phyloP scores from a whole-genome alignment of 306 rosid genomes.

The Vigna trinervia region DNA sequence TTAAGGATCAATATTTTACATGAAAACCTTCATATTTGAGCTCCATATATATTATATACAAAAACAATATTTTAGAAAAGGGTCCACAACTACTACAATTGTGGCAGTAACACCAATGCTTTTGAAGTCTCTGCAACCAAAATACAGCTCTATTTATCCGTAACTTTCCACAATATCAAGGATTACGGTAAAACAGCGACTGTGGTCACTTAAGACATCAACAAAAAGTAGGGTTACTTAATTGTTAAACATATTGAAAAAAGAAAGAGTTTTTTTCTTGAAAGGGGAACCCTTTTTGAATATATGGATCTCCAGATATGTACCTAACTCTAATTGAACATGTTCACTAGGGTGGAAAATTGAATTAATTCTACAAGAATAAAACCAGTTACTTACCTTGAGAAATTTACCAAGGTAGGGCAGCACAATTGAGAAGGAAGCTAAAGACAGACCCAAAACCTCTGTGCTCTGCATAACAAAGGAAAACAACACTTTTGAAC shows the following conservation, averaged over 20 bases:
- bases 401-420: slow-evolving; percentile 90
- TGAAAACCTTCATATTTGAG: slow-evolving; percentile 29
- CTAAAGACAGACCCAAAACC: slow-evolving; percentile 82
- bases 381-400: slow-evolving; percentile 57
- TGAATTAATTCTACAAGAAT: background rate
- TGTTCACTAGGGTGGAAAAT: background rate
- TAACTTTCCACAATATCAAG: background rate
- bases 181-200: background rate
- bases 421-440: slow-evolving; percentile 72
- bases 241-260: background rate
- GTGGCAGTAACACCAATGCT: background rate
- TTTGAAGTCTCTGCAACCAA: background rate
- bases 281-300: background rate
- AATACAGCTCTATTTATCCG: background rate
- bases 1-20: slow-evolving; percentile 27
- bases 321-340: background rate
- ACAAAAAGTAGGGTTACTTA: background rate
- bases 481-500: slow-evolving; percentile 19
- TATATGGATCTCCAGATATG: background rate
- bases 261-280: background rate
- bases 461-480: slow-evolving; percentile 66
- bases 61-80: background rate
- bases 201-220: background rate
- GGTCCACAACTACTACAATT: background rate
- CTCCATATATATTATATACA: background rate